Percentiles rank a stretch among this genome's conserved stretches.
Conservation (phyloP, 495 filamentous ascomycete genomes). For the Tuber melanosporum region DNA sequence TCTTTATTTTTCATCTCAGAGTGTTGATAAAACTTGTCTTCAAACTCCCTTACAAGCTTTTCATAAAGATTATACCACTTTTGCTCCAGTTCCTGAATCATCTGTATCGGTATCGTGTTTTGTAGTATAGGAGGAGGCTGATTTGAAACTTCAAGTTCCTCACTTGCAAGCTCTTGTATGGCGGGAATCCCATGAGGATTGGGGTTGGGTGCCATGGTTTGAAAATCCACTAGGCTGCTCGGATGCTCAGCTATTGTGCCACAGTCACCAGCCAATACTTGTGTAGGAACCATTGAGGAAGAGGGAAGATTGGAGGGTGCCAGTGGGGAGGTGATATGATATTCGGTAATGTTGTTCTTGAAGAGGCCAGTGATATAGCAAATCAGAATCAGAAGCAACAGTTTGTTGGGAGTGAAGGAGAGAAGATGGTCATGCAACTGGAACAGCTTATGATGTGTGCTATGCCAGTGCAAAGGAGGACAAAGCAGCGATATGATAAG, state of each 20-base stretch:
- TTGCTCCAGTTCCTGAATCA: not conserved
- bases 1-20: no score
- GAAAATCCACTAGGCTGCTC: not conserved
- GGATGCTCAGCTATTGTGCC: not conserved
- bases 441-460: no score
- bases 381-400: no score
- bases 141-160: not conserved
- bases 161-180: not conserved
- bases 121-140: not conserved
- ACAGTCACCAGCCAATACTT: not conserved
- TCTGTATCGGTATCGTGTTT: not conserved
- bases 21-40: no score
- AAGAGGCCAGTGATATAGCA: no score
- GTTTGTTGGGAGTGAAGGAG: no score
- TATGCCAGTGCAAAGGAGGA: no score
- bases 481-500: no score
- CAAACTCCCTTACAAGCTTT: no score
- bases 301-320: not conserved
- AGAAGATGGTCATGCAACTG: no score
- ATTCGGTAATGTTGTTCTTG: no score
- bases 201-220: not conserved
- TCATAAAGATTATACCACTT: not conserved
- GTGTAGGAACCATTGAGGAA: not conserved
- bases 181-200: not conserved
- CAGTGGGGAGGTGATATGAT: no score